phyloP scores from a whole-genome alignment of 108 stramenopile genomes.

The Nitzschia sp. region DNA sequence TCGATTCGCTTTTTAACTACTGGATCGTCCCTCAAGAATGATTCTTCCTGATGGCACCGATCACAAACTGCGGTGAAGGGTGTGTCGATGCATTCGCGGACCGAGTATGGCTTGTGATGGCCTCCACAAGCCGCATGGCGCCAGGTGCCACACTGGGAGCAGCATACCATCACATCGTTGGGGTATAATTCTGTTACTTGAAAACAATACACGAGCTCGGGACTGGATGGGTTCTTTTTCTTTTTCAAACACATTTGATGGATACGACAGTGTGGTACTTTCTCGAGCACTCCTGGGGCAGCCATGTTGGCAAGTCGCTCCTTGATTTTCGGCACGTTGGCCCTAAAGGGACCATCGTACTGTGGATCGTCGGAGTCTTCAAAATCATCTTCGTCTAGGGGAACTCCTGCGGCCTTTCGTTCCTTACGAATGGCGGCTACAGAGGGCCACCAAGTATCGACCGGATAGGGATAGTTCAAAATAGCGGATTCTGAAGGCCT shows the following conservation, averaged over 20 bases:
- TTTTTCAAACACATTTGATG: conserved; percentile 48
- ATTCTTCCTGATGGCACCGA: conserved; percentile 63
- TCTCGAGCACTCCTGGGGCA: conserved; percentile 78
- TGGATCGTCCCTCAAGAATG: conserved; percentile 44
- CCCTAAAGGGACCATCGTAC: conserved; percentile 39
- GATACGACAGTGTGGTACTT: conserved; percentile 78
- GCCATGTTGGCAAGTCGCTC: conserved; percentile 41
- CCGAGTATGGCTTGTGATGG: conserved; percentile 68
- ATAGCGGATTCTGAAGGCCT: conserved; percentile 16
- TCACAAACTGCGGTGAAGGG: conserved; percentile 72
- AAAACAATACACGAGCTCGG: conserved; percentile 65
- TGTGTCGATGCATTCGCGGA: conserved; percentile 49
- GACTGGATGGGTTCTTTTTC: conserved; percentile 31
- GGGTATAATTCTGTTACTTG: conserved; percentile 78
- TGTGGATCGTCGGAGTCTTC: conserved; percentile 33
- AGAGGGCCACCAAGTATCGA: conserved; percentile 83
- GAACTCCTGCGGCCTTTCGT: conserved; percentile 38
- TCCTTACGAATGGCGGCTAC: conserved; percentile 53
- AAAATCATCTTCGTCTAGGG: conserved; percentile 42
- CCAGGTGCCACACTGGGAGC: conserved; percentile 85
- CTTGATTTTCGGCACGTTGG: conserved; percentile 36
- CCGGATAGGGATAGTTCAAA: conserved; percentile 39
- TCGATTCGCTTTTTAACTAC: conserved; percentile 51
- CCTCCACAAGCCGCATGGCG: conserved; percentile 84
- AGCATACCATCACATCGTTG: conserved; percentile 76